A percentile compares a stretch with the other conserved stretches of the same genome.
These are phyloP conservation scores for Metarhizium rileyi DNA, from an alignment of 2,329 filamentous ascomycete genomes.

Conservation along the genomic window DNA sequence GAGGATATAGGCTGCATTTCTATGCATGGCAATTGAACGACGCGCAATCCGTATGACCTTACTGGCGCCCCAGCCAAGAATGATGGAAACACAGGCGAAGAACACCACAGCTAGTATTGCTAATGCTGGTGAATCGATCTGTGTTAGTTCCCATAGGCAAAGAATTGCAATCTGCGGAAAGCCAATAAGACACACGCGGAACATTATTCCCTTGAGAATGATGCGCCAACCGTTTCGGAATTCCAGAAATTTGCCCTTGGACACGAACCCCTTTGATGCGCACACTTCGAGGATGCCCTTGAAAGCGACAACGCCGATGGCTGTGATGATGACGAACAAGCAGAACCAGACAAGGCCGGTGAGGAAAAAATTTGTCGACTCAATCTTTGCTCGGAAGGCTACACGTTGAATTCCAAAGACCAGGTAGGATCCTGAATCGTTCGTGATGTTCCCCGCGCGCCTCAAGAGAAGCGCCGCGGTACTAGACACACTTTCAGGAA, in stretches of 20 bases:
- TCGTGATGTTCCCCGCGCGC: slow-evolving; percentile 39
- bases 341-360: slow-evolving; percentile 84
- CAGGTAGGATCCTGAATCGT: slow-evolving; percentile 42
- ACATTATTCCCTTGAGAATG: slow-evolving; percentile 85
- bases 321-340: slow-evolving; percentile 66
- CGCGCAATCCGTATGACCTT: slow-evolving; percentile 84
- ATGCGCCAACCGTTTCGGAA: slow-evolving; percentile 91
- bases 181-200: slow-evolving; percentile 79
- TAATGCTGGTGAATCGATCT: slow-evolving; percentile 75
- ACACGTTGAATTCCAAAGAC: slow-evolving; percentile 82
- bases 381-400: slow-evolving; percentile 74
- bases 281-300: slow-evolving; percentile 71
- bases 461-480: slow-evolving; percentile 25
- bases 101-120: slow-evolving; percentile 82
- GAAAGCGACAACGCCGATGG: slow-evolving; percentile 64
- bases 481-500: slow-evolving; percentile 29
- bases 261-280: slow-evolving; percentile 65
- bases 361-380: slow-evolving; percentile 85
- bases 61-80: slow-evolving; percentile 73
- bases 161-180: slow-evolving; percentile 85
- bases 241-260: slow-evolving; percentile 75
- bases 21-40: slow-evolving; percentile 46
- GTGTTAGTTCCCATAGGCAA: slow-evolving; percentile 86
- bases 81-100: slow-evolving; percentile 65
- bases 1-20: slow-evolving; percentile 90